A percentile compares a stretch with the other conserved stretches of the same genome.
Evolutionary conservation across 140 eudicot genomes (phyloP).

Genomic region (Senecio squalidus): DNA sequence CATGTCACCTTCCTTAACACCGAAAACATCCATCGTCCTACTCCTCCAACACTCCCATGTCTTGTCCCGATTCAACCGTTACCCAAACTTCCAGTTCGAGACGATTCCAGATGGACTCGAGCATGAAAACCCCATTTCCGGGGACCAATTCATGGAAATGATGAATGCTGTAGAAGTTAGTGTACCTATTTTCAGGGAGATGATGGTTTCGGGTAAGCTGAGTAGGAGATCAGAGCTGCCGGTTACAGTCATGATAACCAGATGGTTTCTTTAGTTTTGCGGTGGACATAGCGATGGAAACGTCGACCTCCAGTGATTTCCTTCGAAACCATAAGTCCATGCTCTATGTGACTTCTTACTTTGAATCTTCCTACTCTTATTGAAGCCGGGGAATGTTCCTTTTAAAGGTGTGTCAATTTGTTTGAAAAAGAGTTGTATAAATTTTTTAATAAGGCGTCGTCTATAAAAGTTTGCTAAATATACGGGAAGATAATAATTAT

Average conservation of each 20-base stretch:
- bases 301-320: constrained; percentile 23
- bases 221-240: background rate
- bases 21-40: background rate
- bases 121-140: constrained; percentile 34
- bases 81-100: constrained; percentile 24
- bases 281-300: constrained; percentile 21
- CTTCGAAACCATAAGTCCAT: constrained; percentile 24
- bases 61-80: constrained; percentile 18
- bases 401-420: constrained; percentile 20
- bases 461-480: no score
- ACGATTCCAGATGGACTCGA: constrained; percentile 34
- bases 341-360: constrained; percentile 22
- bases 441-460: no score
- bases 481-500: no score
- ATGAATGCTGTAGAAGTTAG: constrained; percentile 20
- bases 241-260: constrained; percentile 19
- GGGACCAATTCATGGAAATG: constrained; percentile 31
- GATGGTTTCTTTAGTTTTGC: constrained; percentile 21
- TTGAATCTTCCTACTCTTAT: constrained; percentile 28
- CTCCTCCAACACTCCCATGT: background rate
- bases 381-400: constrained; percentile 31
- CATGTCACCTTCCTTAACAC: constrained; percentile 1
- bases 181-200: constrained; percentile 30
- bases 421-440: background rate
- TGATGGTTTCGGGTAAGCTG: constrained; percentile 23